A percentile compares a stretch with the other conserved stretches of the same genome.
Conservation (phyloP, 1,284 basidiomycete genomes). For the Coniferiporia sulphurascens region DNA sequence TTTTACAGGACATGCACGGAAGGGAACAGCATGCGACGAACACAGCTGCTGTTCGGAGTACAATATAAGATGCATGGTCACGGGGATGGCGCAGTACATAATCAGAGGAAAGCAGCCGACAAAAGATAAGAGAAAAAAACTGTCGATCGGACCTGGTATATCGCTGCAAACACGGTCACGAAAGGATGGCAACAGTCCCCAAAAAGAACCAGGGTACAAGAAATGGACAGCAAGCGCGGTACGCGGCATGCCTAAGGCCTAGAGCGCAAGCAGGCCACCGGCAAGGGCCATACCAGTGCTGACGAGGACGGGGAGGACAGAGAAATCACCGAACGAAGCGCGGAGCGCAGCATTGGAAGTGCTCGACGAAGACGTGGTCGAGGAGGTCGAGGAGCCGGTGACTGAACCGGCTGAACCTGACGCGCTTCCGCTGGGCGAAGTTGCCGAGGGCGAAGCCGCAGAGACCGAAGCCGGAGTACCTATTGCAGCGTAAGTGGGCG, state of each 20-base stretch:
- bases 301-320: constrained; percentile 7
- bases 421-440: constrained; percentile 12
- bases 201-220: neutral
- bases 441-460: constrained; percentile 11
- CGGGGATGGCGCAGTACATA: neutral
- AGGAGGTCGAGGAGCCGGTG: neutral
- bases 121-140: neutral
- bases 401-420: constrained; percentile 7
- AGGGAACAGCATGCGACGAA: too few species aligned
- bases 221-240: neutral
- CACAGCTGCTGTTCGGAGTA: too few species aligned
- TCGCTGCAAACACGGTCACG: neutral
- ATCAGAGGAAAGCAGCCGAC: neutral
- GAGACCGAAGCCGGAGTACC: constrained; percentile 16
- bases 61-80: neutral
- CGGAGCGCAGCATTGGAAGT: constrained; percentile 9
- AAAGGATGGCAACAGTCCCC: neutral
- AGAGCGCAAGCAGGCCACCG: constrained; percentile 14
- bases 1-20: too few species aligned
- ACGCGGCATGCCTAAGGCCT: neutral
- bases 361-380: neutral
- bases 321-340: constrained; percentile 1
- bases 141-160: neutral
- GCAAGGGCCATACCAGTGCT: constrained; percentile 17
- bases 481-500: neutral